Evolutionary conservation across 2,329 filamentous ascomycete genomes (phyloP).

Genomic region (Penicillium hesseltinei): DNA sequence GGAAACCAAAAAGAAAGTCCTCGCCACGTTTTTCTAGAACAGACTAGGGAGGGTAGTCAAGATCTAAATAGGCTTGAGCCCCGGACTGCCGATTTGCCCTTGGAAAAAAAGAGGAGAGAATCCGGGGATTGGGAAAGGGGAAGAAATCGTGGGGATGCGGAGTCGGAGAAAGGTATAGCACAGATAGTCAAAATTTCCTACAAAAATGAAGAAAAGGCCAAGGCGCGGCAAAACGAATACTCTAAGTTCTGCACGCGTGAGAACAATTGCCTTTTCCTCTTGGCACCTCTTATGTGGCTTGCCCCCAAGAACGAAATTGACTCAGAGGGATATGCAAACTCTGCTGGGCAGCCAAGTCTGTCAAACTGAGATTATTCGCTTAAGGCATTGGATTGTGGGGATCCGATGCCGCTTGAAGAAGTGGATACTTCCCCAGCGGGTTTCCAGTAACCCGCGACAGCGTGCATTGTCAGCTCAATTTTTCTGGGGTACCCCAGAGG

Average conservation of each 20-base stretch:
- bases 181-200: background rate
- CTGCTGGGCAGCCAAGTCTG: background rate
- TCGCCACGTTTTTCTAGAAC: background rate
- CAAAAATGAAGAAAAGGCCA: slow-evolving; percentile 1
- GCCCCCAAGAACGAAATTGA: background rate
- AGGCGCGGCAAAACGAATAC: slow-evolving; percentile 22
- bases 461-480: background rate
- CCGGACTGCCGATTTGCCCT: slow-evolving; percentile 9
- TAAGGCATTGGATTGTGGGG: background rate
- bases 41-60: slow-evolving; percentile 8
- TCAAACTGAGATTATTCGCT: background rate
- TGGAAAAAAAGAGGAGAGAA: slow-evolving; percentile 11
- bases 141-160: slow-evolving; percentile 16
- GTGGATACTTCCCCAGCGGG: slow-evolving; percentile 1
- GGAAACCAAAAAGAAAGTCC: slow-evolving; percentile 6
- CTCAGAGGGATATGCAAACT: background rate
- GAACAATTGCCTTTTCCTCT: background rate
- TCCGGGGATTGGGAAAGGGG: slow-evolving; percentile 17
- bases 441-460: background rate
- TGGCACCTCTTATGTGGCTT: slow-evolving; percentile 1
- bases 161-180: slow-evolving; percentile 24
- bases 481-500: slow-evolving; percentile 15
- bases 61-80: slow-evolving; percentile 22
- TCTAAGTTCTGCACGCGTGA: background rate
- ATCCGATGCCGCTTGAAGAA: background rate